Percentiles rank a stretch among this genome's conserved stretches.
These are phyloP conservation scores for Tricholoma matsutake DNA, from an alignment of 768 basidiomycete species.

Conservation along the genomic window DNA sequence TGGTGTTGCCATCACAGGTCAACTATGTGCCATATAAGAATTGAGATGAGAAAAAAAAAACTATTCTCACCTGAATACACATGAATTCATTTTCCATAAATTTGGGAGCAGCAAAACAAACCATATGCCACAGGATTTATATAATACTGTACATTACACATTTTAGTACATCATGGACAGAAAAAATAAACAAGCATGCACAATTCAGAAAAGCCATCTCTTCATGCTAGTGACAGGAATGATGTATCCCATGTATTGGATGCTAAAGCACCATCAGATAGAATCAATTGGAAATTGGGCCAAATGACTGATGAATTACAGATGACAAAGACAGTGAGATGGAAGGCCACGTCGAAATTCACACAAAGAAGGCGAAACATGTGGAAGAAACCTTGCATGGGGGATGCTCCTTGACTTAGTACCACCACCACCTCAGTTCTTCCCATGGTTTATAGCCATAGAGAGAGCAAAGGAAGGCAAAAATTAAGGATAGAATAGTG, in stretches of 20 bases:
- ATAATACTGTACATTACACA: conserved; percentile 51
- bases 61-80: conserved; percentile 52
- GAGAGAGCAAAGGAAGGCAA: too few relatives aligned
- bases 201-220: conserved; percentile 84
- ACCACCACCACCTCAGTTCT: too few relatives aligned
- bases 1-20: conserved; percentile 59
- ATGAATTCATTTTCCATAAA: conserved; percentile 84
- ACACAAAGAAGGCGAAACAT: too few relatives aligned
- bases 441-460: too few relatives aligned
- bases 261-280: conserved; percentile 19
- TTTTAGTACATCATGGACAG: conserved; percentile 5
- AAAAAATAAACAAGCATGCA: conserved; percentile 30
- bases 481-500: too few relatives aligned
- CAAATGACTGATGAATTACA: too few relatives aligned
- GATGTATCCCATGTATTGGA: conserved; percentile 72
- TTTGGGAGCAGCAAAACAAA: conserved; percentile 18
- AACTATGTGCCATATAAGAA: conserved; percentile 33
- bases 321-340: too few relatives aligned
- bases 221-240: conserved; percentile 71
- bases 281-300: too few relatives aligned
- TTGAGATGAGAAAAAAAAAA: conserved; percentile 3
- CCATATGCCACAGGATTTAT: conserved; percentile 78
- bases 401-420: too few relatives aligned
- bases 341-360: too few relatives aligned
- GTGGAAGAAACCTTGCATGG: too few relatives aligned